Evolutionary conservation across 2,329 filamentous ascomycete species (phyloP), one percentile per base, ranked within the genome.

Genomic region (Pestalotiopsis sp.): DNA sequence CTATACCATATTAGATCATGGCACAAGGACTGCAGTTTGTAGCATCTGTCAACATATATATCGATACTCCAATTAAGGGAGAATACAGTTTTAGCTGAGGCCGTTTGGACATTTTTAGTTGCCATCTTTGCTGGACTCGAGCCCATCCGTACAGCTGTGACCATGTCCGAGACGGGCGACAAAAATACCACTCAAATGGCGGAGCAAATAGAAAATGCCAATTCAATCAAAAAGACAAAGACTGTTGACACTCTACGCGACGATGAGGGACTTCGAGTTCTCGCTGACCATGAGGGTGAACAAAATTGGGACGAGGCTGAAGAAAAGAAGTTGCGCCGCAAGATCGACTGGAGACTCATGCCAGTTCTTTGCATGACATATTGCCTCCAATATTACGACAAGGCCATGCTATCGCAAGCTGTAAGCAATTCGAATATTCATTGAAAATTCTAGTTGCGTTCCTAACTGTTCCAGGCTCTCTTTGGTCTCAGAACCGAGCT

Each of bases 321-420:
- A 69, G 82, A 85, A 72, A 81, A 81, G 63, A 80, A 74, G 52
- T 71, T 86, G 4, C 73, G 80, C 4, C 77, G 78, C 27, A 83
- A 81, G 68, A 79, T 85, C 45, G 82, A 85, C 72, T 78, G 78
- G 72, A 77, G 77, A 36, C 74, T 86, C 1, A 79, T 85, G 77
- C 82, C 84, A 0, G 78, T 86, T 17, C 77, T 86, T 0, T 84
- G 82, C 67, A 72, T 80, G 6, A 85, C 83, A 0, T 85, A 84
- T 68, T 80, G 77, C 0, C 74, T 85, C 20, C 82, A 85, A 70
- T 85, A 85, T 68, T 84, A 85, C 59, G 84, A 85, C 70, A 85
- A 87, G 73, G 84, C 85, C 2, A 87, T 88, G 82, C 75, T 88
- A 17, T 83, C 81, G 1, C 85, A 87, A 71, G 86, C 86, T 60